Evolutionary conservation across 2,329 filamentous ascomycete genomes (phyloP), one percentile per base, ranked within the genome.

Genomic region (Colletotrichum zoysiae): DNA sequence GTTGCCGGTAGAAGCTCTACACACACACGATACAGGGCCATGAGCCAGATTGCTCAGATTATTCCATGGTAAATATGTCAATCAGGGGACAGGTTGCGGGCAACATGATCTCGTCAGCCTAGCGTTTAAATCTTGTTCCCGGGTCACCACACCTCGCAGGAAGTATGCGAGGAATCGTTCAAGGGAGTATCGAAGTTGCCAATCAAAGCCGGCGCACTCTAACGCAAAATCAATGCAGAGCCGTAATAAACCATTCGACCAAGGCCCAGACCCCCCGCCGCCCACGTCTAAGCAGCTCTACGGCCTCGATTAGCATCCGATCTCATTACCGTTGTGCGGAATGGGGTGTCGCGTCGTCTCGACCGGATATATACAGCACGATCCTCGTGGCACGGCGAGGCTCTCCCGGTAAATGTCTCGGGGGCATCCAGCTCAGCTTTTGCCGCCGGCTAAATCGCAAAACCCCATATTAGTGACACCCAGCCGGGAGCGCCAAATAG

Each of bases 371-470:
- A 53, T 57, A 30, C 30, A 3, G 4, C 3, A n/a, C 20, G 16
- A 6, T 3, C 16, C 8, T 16, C 8, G n/a, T 50, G 5, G 26
- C 20, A 35, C 35, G 6, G 4, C 3, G 44, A 71, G 66, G 58
- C 42, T 35, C 57, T 16, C 26, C 26, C 51, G 57, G 68, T 9
- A 67, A 71, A 46, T 33, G 30, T 33, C 16, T 14, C 9, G 20
- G 5, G 35, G 6, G 18, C 33, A n/a, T 0, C 42, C 16, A 53
- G 20, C 33, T 11, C 18, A 30, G 8, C 50, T 62, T 71, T 55
- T 62, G 26, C 68, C 68, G 64, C 3, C 68, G 68, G 68, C 35
- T 71, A 71, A 71, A 18, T 42, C 14, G 16, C 0, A 2, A 2
- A 2, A 20, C 20, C 12, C 50, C 64, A 67, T 30, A 50, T 16